Evolutionary conservation across 116 monocot species (phyloP).

Genomic region (Cymodocea nodosa): DNA sequence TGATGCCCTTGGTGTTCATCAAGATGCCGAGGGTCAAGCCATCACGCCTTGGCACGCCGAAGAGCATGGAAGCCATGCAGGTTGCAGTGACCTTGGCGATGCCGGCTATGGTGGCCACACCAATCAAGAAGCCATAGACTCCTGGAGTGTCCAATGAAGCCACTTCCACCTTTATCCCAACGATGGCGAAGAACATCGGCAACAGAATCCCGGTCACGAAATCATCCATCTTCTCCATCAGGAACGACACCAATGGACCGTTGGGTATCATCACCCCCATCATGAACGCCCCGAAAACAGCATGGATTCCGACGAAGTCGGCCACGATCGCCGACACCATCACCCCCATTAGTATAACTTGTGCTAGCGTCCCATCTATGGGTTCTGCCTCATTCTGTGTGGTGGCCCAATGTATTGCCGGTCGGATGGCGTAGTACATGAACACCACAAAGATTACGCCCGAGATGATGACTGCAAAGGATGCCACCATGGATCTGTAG

Average conservation of each 20-base stretch:
- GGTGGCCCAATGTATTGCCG: constrained; percentile 14
- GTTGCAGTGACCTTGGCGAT: constrained; percentile 30
- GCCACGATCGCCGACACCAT: constrained; percentile 21
- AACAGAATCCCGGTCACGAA: constrained; percentile 25
- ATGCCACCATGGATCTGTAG: background rate
- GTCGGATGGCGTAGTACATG: constrained; percentile 13
- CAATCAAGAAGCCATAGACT: constrained; percentile 17
- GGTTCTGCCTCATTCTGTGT: constrained; percentile 15
- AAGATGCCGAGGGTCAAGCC: constrained; percentile 43
- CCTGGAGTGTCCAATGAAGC: constrained; percentile 7
- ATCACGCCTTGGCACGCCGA: constrained; percentile 22
- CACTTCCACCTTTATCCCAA: constrained; percentile 41
- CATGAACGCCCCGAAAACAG: constrained; percentile 32
- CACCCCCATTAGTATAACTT: constrained; percentile 14
- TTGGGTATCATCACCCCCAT: constrained; percentile 28
- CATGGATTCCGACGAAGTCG: constrained; percentile 31
- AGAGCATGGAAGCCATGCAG: constrained; percentile 18
- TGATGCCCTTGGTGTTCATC: constrained; percentile 48
- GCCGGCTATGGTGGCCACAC: constrained; percentile 14
- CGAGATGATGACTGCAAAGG: constrained; percentile 22
- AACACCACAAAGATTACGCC: constrained; percentile 15
- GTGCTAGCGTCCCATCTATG: constrained; percentile 13
- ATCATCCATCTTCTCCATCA: constrained; percentile 25
- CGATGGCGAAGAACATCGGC: constrained; percentile 17
- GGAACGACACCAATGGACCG: constrained; percentile 13